Evolutionary conservation across 2,329 filamentous ascomycete species (phyloP).

Genomic region (Cladophialophora yegresii): DNA sequence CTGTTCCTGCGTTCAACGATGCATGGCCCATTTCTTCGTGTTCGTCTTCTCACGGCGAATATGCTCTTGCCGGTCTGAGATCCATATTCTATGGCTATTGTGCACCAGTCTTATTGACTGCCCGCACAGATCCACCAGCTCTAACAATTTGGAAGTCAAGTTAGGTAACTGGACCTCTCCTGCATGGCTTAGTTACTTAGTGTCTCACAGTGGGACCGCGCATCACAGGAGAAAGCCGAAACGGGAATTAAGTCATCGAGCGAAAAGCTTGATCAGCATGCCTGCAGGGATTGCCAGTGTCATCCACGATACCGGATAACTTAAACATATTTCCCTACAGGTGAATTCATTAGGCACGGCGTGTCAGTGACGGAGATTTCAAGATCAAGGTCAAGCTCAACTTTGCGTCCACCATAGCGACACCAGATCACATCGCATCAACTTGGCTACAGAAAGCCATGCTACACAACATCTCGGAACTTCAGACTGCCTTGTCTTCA

Average conservation of each 20-base stretch:
- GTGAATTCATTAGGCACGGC: not conserved
- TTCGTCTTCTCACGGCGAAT: no score
- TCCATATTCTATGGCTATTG: no score
- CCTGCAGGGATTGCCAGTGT: not conserved
- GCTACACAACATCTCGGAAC: not conserved
- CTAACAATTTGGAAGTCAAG: no score
- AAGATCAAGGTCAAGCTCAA: not conserved
- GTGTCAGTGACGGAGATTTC: not conserved
- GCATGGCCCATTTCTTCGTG: no score
- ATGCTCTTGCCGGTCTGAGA: no score
- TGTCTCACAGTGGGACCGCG: not conserved
- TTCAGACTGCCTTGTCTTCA: not conserved
- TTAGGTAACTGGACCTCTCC: not conserved
- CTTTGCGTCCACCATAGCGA: not conserved
- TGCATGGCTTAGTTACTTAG: conserved; percentile 3
- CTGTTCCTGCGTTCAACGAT: no score
- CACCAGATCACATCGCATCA: not conserved
- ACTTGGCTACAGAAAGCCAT: not conserved
- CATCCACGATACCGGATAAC: not conserved
- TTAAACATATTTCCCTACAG: not conserved
- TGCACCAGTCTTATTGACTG: no score
- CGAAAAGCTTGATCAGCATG: conserved; percentile 5
- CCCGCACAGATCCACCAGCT: no score
- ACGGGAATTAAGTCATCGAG: not conserved
- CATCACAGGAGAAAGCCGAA: not conserved